Base-by-base conservation (phyloP, 306 rosid genomes). In the Rosa rugosa region DNA sequence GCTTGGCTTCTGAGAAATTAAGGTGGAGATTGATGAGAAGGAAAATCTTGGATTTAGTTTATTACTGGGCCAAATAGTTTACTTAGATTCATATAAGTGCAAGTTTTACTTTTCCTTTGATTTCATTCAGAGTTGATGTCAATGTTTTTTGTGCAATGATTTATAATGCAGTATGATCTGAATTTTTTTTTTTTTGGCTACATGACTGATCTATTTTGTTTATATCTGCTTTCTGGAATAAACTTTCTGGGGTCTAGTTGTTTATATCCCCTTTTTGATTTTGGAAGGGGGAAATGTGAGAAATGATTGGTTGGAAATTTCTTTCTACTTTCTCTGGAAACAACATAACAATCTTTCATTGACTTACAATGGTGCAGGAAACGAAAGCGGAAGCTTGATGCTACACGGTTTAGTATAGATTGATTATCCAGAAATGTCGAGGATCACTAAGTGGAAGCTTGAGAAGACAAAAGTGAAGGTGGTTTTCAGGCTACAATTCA, bases 381-480 rank as follows among this genome's bases (percentile, higher is more conserved):
- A 77, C 72, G 69, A 44, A 79, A 72, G 73, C 47, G 67, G 79
- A 80, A 65, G 27, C 75, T 73, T 82, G 69, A 82, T 73, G 75
- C 79, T 81, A 80, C 77, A 79, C 80, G 79, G 76, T 79, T 68
- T 68, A 79, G 75, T 77, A 14, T 69, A 80, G 79, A 84, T 69
- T 83, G 67, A 79, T 73, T 84, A 69, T 81, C 82, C 62, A 82
- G 86, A 76, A 85, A 96, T 96, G 99, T 96, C 99, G 49, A 90
- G 99, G 85, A 79, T 91, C 77, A 77, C 96, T 27, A 91, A 79
- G 89, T 96, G 99, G 98, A 93, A 91, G 92, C 83, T 86, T 77
- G 99, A 96, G 93, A 91, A 96, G 89, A 91, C 99, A 38, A 96
- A 93, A 91, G 98, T 96, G 16, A 96, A 96, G 85, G 99, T 96